Evolutionary conservation across 2,329 filamentous ascomycete species (phyloP), one percentile per base, ranked within the genome.

Genomic region (Colletotrichum plurivorum): DNA sequence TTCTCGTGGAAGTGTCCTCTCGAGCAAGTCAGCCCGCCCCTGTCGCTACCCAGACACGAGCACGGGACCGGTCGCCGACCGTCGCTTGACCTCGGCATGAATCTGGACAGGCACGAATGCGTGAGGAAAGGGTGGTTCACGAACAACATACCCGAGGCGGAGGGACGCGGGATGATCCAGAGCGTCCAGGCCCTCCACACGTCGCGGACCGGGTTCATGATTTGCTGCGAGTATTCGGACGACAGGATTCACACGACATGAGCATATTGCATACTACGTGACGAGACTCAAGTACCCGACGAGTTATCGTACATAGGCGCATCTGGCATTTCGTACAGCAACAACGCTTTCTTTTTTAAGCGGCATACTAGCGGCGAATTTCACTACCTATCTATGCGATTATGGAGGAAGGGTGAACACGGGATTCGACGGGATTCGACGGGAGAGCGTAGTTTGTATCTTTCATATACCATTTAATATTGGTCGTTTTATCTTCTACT

Each of bases 201-300:
- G 22, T 13, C 41, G 13, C 59, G 49, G 51, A 53, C 51, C 4
- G 59, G 49, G 16, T 62, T 36, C 20, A 20, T 39, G 6, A 45
- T 39, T 4, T 62, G 59, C 20, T 62, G 59, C 51, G 59, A 48
- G 36, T 39, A 54, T 43, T 46, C 55, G 25, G 41, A n/a, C n/a
- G n/a, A 49, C n/a, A 16, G 10, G 12, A 18, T 18, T 18, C 46
- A 18, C 13, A 46, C 16, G 45, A 16, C 5, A 3, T 36, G 31
- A 36, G 8, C 31, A 10, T 36, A 36, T 10, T 10, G 31, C 8
- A 10, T 10, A 36, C 10, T 36, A 10, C 8, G 31, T 36, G 8
- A 10, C 31, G 31, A 36, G 31, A 36, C 4, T 25, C 22, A 10
- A 36, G 31, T 9, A 8, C 8, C 31, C 31, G 41, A 5, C 41